Percentiles rank a stretch among this genome's conserved stretches.
Evolutionary conservation across 108 stramenopile species (phyloP).

Genomic region (Craspedostauros australis): DNA sequence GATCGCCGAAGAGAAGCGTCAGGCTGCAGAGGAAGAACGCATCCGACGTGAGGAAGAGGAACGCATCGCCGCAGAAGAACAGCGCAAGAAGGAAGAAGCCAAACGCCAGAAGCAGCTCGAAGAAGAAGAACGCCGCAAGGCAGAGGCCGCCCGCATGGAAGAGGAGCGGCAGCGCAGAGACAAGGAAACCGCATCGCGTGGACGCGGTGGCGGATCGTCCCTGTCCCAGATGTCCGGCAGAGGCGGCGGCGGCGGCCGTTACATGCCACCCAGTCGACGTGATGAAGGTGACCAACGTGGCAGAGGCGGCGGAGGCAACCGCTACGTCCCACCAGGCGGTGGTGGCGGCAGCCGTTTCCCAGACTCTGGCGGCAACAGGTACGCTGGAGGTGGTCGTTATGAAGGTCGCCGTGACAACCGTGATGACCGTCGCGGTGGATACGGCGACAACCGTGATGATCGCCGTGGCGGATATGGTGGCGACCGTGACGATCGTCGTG

Average conservation of each 20-base stretch:
- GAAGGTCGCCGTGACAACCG: slow-evolving; percentile 22
- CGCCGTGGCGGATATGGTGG: slow-evolving; percentile 29
- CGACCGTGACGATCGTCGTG: slow-evolving; percentile 29
- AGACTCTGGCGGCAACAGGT: slow-evolving; percentile 5
- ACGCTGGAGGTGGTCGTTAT: slow-evolving; percentile 33
- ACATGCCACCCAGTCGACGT: slow-evolving; percentile 68
- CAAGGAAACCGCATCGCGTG: slow-evolving; percentile 8
- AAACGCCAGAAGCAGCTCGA: slow-evolving; percentile 38
- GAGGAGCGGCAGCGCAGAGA: slow-evolving; percentile 49
- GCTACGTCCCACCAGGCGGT: slow-evolving; percentile 21
- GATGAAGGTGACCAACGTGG: too few relatives aligned
- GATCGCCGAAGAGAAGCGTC: slow-evolving; percentile 45
- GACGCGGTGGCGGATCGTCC: slow-evolving; percentile 12
- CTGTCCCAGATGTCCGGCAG: too few relatives aligned
- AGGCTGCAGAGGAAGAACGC: slow-evolving; percentile 39
- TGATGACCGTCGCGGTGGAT: slow-evolving; percentile 4
- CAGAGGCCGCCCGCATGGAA: slow-evolving; percentile 62
- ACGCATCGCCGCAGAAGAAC: slow-evolving; percentile 47
- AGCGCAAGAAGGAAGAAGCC: slow-evolving; percentile 42
- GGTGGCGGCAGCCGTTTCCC: slow-evolving; percentile 12
- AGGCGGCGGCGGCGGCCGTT: slow-evolving; percentile 32
- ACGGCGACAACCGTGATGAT: slow-evolving; percentile 15
- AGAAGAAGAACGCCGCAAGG: slow-evolving; percentile 52
- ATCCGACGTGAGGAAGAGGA: slow-evolving; percentile 49
- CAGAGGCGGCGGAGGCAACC: slow-evolving; percentile 24